Conservation (phyloP, 2,329 filamentous ascomycete species). For the Endothia cerciana region DNA sequence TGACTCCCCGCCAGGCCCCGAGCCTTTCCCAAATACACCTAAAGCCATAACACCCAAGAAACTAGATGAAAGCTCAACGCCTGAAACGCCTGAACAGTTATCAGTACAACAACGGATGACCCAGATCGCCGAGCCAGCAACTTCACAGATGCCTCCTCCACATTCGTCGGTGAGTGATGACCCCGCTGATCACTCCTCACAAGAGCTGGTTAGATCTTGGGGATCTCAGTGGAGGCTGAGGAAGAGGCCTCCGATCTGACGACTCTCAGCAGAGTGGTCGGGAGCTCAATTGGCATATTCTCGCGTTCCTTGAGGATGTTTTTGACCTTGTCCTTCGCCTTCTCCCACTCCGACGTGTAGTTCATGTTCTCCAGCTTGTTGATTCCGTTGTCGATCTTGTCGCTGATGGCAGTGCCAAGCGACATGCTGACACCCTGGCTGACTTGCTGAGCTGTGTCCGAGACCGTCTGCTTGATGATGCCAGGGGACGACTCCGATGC, state of each 20-base stretch:
- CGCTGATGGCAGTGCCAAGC: neutral
- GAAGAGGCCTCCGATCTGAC: neutral
- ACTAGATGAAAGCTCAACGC: neutral
- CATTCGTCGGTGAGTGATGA: neutral
- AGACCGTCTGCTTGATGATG: neutral
- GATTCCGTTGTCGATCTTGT: neutral
- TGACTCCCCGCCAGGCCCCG: neutral
- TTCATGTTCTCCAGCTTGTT: slow-evolving; percentile 7
- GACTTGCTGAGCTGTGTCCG: neutral
- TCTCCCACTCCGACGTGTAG: neutral
- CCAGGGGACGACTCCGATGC: neutral
- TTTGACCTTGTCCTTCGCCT: slow-evolving; percentile 8
- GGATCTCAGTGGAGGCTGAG: neutral
- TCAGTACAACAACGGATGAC: neutral
- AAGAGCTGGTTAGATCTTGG: neutral
- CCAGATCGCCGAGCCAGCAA: neutral
- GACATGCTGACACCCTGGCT: neutral
- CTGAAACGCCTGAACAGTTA: neutral
- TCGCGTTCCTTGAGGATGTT: neutral
- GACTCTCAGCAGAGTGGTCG: neutral
- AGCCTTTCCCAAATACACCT: neutral
- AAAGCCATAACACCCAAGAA: neutral
- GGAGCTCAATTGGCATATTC: neutral
- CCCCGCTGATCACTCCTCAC: neutral
- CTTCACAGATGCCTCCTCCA: neutral